A percentile compares a stretch with the other conserved stretches of the same genome.
Evolutionary conservation across 176 grass and related monocot species (phyloP).

Genomic region (Eleusine indica): DNA sequence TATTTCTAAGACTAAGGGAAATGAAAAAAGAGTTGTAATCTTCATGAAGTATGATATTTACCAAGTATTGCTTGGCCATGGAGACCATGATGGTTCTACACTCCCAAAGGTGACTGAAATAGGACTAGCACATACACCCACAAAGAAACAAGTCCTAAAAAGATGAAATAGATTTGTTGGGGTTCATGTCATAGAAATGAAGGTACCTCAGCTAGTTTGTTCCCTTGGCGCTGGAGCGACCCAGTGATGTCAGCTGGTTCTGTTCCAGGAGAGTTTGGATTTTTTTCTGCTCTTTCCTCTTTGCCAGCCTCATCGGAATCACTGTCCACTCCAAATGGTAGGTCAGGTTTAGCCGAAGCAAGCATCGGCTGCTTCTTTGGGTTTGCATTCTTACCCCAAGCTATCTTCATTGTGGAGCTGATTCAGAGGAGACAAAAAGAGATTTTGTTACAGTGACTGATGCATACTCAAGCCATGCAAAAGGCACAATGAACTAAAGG

Average conservation of each 20-base stretch:
- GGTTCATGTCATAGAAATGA: background rate
- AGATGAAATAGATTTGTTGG: background rate
- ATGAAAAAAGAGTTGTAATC: background rate
- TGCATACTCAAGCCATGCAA: background rate
- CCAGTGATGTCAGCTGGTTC: constrained; percentile 25
- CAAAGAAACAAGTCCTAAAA: background rate
- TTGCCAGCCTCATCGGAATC: constrained; percentile 28
- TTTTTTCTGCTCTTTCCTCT: constrained; percentile 26
- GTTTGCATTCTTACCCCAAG: constrained; percentile 45
- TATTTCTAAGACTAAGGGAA: constrained; percentile 1
- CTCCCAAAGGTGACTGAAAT: background rate
- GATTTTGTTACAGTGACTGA: background rate
- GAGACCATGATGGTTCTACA: background rate
- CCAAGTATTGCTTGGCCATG: background rate
- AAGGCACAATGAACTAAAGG: background rate
- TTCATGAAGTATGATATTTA: background rate
- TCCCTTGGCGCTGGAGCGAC: constrained; percentile 53
- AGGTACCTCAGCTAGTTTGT: constrained; percentile 77
- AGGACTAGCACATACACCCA: background rate
- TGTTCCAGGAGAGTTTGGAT: constrained; percentile 10
- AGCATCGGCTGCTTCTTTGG: constrained; percentile 13
- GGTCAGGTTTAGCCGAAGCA: constrained; percentile 30
- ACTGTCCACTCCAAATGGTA: constrained; percentile 40
- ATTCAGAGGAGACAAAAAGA: constrained; percentile 11
- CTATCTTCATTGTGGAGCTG: constrained; percentile 47